phyloP scores from a whole-genome alignment of 768 basidiomycete species.

The Suillus variegatus region DNA sequence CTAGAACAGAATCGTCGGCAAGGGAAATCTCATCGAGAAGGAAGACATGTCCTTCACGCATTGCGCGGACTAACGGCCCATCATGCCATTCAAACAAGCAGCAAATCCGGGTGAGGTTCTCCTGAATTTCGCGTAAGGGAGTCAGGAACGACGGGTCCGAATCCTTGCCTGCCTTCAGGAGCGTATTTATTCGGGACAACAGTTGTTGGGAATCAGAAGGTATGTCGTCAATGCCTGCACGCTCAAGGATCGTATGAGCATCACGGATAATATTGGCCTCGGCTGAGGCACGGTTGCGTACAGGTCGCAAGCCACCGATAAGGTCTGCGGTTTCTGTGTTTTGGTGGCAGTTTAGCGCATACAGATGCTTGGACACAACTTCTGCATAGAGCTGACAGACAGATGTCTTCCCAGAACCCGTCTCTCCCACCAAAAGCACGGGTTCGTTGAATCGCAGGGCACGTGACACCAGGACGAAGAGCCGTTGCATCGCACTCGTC shows the following conservation, averaged over 20 bases:
- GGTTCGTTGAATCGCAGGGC: constrained; percentile 92
- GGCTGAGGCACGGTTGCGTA: constrained; percentile 68
- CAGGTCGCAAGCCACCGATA: constrained; percentile 88
- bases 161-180: constrained; percentile 24
- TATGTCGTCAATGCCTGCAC: constrained; percentile 37
- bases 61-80: constrained; percentile 93
- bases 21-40: constrained; percentile 96
- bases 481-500: constrained; percentile 91
- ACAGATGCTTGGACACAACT: constrained; percentile 56
- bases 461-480: constrained; percentile 82
- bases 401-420: constrained; percentile 96
- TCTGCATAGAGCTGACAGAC: constrained; percentile 90
- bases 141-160: constrained; percentile 33
- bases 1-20: constrained; percentile 97
- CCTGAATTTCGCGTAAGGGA: constrained; percentile 44
- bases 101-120: constrained; percentile 50
- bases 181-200: constrained; percentile 22
- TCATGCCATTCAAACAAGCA: constrained; percentile 97
- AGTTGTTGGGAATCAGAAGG: constrained; percentile 28
- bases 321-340: constrained; percentile 98
- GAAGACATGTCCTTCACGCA: constrained; percentile 83
- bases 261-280: constrained; percentile 53
- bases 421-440: constrained; percentile 93
- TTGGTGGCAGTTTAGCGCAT: constrained; percentile 92
- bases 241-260: constrained; percentile 40